A percentile compares a stretch with the other conserved stretches of the same genome.
These are phyloP conservation scores for Verticillium albo-atrum DNA, from an alignment of 2,329 filamentous ascomycete genomes.

Conservation along the genomic window DNA sequence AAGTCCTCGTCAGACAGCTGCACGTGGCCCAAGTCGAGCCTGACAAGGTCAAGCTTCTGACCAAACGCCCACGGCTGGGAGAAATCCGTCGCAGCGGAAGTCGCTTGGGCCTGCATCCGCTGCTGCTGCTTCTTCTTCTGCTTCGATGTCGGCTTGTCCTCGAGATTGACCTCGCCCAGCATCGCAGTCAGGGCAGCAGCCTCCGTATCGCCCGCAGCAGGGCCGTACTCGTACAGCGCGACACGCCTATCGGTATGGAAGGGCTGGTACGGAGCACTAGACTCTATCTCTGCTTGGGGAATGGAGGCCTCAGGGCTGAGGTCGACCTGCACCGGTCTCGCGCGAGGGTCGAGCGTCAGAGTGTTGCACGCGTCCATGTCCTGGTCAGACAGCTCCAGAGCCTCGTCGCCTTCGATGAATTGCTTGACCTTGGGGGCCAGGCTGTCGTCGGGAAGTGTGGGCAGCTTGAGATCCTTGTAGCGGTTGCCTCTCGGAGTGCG, in stretches of 20 bases:
- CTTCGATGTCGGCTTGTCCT: slow-evolving; percentile 30
- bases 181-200: slow-evolving; percentile 32
- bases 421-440: slow-evolving; percentile 53
- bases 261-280: slow-evolving; percentile 90
- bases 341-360: slow-evolving; percentile 42
- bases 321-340: slow-evolving; percentile 30
- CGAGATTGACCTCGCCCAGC: slow-evolving; percentile 35
- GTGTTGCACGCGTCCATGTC: slow-evolving; percentile 52
- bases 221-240: slow-evolving; percentile 63
- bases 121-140: slow-evolving; percentile 31
- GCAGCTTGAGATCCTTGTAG: slow-evolving; percentile 64
- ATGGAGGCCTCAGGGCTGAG: slow-evolving; percentile 58
- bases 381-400: slow-evolving; percentile 47
- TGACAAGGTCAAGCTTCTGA: slow-evolving; percentile 43
- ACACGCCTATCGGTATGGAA: slow-evolving; percentile 91
- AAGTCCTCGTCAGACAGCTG: slow-evolving; percentile 47
- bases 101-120: slow-evolving; percentile 8
- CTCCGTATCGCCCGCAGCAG: slow-evolving; percentile 19
- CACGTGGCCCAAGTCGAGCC: slow-evolving; percentile 48
- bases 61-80: slow-evolving; percentile 54
- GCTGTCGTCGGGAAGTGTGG: slow-evolving; percentile 54
- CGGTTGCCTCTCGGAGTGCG: slow-evolving; percentile 51
- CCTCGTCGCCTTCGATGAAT: slow-evolving; percentile 53
- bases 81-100: not conserved
- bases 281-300: slow-evolving; percentile 84